These are phyloP conservation scores for Lipomyces chichibuensis DNA, from an alignment of 805 yeast species.

Conservation along the genomic window DNA sequence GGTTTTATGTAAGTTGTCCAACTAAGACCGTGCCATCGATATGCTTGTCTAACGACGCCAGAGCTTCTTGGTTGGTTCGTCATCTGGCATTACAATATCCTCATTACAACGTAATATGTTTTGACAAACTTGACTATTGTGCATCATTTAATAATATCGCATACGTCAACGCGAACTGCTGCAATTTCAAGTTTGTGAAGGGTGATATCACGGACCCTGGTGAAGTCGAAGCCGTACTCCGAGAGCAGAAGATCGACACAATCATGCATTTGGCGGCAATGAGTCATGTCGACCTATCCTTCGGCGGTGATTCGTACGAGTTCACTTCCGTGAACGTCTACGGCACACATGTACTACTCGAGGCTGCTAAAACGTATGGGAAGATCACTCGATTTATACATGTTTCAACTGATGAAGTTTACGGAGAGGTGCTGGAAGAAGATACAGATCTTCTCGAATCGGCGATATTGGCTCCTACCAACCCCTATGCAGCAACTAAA, in stretches of 20 bases:
- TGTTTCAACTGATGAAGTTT: constrained; percentile 63
- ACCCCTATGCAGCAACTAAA: constrained; percentile 61
- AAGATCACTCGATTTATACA: constrained; percentile 47
- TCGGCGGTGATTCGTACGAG: constrained; percentile 47
- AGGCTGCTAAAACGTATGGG: constrained; percentile 43
- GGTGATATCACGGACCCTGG: constrained; percentile 47
- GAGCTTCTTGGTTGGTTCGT: constrained; percentile 54
- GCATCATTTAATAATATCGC: constrained; percentile 44
- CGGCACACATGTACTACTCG: constrained; percentile 54
- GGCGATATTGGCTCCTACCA: constrained; percentile 53
- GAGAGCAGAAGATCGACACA: constrained; percentile 40
- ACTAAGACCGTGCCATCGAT: not conserved
- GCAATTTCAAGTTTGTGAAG: constrained; percentile 40
- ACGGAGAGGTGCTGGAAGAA: constrained; percentile 50
- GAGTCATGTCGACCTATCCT: constrained; percentile 58
- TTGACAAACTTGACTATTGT: constrained; percentile 55
- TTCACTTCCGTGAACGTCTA: constrained; percentile 53
- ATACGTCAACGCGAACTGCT: constrained; percentile 39
- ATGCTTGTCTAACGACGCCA: constrained; percentile 7
- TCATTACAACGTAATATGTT: constrained; percentile 47
- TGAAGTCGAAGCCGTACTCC: constrained; percentile 37
- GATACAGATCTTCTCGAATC: constrained; percentile 44
- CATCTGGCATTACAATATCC: constrained; percentile 43
- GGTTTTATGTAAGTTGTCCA: constrained; percentile 52
- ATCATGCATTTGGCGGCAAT: constrained; percentile 61